Conservation (phyloP, 2,329 filamentous ascomycete species). For the Penicillium sp. region DNA sequence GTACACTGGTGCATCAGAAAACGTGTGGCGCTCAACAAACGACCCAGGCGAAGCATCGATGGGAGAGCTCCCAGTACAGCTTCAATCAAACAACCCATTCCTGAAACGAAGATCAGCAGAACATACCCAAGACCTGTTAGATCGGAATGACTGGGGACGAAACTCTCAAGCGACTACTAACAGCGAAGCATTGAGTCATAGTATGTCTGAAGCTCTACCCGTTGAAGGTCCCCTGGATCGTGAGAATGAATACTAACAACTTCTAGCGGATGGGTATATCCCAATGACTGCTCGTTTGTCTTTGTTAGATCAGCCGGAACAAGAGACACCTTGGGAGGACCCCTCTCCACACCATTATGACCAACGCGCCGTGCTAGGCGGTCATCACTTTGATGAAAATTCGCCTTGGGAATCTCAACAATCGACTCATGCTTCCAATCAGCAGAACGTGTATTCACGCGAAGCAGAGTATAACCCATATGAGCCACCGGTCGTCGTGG, state of each 20-base stretch:
- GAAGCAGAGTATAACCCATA: conserved; percentile 18
- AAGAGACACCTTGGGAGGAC: conserved; percentile 32
- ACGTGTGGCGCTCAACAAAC: conserved; percentile 21
- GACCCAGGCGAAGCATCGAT: conserved; percentile 12
- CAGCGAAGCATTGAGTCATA: conserved; percentile 36
- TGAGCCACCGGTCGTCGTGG: conserved; percentile 14
- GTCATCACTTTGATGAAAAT: conserved; percentile 7
- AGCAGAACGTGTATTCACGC: conserved; percentile 17
- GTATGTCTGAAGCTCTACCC: conserved; percentile 21
- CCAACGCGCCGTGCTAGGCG: conserved; percentile 4
- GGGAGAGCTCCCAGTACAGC: conserved; percentile 31
- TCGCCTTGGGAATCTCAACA: conserved; percentile 25
- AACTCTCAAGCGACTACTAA: conserved; percentile 26
- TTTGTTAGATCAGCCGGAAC: conserved; percentile 32
- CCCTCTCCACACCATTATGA: conserved; percentile 11
- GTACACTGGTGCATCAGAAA: conserved; percentile 22
- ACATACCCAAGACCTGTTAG: conserved; percentile 23
- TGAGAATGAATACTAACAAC: conserved; percentile 11
- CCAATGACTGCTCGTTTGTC: conserved; percentile 44
- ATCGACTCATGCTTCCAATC: conserved; percentile 16
- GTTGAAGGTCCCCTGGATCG: neutral
- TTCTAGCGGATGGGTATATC: conserved; percentile 39
- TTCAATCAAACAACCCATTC: conserved; percentile 46
- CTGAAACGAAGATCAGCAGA: conserved; percentile 30
- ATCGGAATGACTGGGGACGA: conserved; percentile 22